These are phyloP conservation scores for Gastroboletus turbinatus DNA, from an alignment of 1,284 basidiomycete species.

Conservation along the genomic window DNA sequence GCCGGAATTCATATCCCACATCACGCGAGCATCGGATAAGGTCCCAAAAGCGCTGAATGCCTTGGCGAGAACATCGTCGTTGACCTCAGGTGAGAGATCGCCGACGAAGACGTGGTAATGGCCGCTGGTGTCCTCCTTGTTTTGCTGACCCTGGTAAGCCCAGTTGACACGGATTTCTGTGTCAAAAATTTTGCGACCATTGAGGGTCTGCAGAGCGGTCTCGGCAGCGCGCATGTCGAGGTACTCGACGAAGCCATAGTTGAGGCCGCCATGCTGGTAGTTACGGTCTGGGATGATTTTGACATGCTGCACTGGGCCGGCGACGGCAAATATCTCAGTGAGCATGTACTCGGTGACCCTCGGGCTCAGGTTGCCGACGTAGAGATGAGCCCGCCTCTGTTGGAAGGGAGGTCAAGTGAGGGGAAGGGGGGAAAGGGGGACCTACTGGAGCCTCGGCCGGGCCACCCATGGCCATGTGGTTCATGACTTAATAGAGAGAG, in stretches of 20 bases:
- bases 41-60: constrained; percentile 95
- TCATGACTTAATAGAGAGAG: constrained; percentile 66
- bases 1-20: constrained; percentile 99
- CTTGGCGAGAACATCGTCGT: constrained; percentile 94
- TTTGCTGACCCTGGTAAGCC: constrained; percentile 96
- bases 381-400: constrained; percentile 88
- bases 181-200: constrained; percentile 97
- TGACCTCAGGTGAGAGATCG: constrained; percentile 96
- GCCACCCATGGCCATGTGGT: constrained; percentile 66
- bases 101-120: constrained; percentile 99
- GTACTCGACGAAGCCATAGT: constrained; percentile 98
- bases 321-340: constrained; percentile 94
- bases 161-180: constrained; percentile 97
- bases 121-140: constrained; percentile 93
- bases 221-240: constrained; percentile 97
- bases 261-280: constrained; percentile 95
- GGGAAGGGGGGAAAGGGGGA: constrained; percentile 30
- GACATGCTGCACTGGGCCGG: constrained; percentile 92
- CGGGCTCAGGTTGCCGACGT: constrained; percentile 95
- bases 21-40: constrained; percentile 95
- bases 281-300: constrained; percentile 99
- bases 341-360: constrained; percentile 94
- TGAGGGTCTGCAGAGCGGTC: constrained; percentile 93
- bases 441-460: constrained; percentile 75
- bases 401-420: constrained; percentile 19